Conservation (phyloP, 2,329 filamentous ascomycete genomes). For the Ophiostoma triangulosporum region DNA sequence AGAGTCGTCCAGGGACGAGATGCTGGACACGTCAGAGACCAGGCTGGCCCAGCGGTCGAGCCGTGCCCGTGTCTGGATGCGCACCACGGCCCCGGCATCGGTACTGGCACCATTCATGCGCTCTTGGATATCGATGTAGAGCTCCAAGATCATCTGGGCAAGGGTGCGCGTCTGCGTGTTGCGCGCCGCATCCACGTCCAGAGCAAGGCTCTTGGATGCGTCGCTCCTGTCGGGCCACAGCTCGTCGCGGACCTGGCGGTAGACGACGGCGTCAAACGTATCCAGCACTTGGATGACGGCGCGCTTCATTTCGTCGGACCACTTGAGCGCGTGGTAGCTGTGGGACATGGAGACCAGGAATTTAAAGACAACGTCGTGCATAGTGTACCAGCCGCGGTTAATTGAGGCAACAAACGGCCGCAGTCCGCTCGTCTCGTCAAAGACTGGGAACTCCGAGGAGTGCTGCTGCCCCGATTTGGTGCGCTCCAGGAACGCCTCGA, state of each 20-base stretch:
- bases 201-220: neutral
- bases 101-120: conserved; percentile 36
- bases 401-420: conserved; percentile 35
- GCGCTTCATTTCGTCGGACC: conserved; percentile 44
- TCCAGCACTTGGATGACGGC: conserved; percentile 44
- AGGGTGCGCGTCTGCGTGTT: conserved; percentile 28
- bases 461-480: conserved; percentile 43
- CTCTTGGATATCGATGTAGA: conserved; percentile 48
- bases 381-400: conserved; percentile 36
- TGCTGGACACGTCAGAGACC: conserved; percentile 27
- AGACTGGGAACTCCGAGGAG: conserved; percentile 30
- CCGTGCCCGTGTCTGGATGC: conserved; percentile 34
- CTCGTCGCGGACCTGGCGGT: conserved; percentile 22
- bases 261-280: conserved; percentile 38
- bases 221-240: conserved; percentile 17
- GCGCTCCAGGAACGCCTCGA: conserved; percentile 51
- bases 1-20: neutral
- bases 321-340: conserved; percentile 40
- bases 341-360: conserved; percentile 39
- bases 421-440: conserved; percentile 41
- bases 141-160: conserved; percentile 46
- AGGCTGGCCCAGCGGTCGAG: conserved; percentile 39
- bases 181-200: neutral
- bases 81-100: conserved; percentile 34
- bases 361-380: conserved; percentile 44